Evolutionary conservation across 768 basidiomycete species (phyloP), one percentile per base, ranked within the genome.

Genomic region (Myochromella boudieri): DNA sequence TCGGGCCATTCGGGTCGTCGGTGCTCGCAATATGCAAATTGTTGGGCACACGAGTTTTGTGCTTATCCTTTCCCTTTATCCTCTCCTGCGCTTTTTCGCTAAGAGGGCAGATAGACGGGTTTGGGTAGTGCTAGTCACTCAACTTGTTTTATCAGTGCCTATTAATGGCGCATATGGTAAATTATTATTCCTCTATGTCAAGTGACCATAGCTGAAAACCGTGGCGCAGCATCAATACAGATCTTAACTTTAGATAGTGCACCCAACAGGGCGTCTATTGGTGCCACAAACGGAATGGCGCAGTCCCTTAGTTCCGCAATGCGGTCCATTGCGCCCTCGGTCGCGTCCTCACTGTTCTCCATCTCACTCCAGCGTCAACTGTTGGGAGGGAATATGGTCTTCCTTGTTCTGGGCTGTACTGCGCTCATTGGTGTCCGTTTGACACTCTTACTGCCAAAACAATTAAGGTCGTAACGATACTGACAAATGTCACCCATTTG

Each of bases 271-370:
- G 59, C 66, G 0, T 60, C 76, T 8, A 65, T 86, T 8, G 81
- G 77, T 1, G 70, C 78, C 3, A 70, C 71, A 11, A 82, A 80
- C 49, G 80, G 81, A 2, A 49, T 82, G 27, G 80, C 71, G 4
- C 82, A 85, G 59, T 77, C 79, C 58, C 58, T 73, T 5, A 68
- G 69, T 2, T 78, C 76, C 0, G 61, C 70, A 3, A 66, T 75
- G 53, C 70, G 82, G 24, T 67, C 79, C 0, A 56, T 83, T 6
- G 78, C 77, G 1, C 83, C 82, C 0, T 68, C 77, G 10, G 53
- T 74, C 15, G 72, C 81, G 4, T 75, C 79, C 2, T 82, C 82
- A 1, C 60, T 84, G 12, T 84, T 81, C 52, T 76, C 84, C 1
- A 52, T 79, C 0, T 81, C 80, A 0, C 39, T 76, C 6, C 63